Conservation (phyloP, 345 rosid genomes). For the Salix purpurea region DNA sequence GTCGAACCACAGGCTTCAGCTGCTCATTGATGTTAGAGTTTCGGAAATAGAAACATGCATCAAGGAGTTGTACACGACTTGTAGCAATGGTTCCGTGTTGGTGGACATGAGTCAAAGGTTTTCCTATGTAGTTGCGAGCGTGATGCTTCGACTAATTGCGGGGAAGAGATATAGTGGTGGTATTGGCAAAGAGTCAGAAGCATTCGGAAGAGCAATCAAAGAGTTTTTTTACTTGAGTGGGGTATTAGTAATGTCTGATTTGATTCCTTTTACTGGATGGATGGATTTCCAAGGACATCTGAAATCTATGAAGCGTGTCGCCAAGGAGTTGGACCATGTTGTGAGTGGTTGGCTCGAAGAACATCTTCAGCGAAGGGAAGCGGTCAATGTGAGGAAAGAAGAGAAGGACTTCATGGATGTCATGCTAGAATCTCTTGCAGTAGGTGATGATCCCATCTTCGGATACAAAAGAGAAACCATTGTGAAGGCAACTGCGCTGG, state of each 20-base stretch:
- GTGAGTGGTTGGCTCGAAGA: conserved; percentile 51
- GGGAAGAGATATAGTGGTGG: conserved; percentile 41
- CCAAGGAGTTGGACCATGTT: conserved; percentile 41
- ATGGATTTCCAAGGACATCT: conserved; percentile 42
- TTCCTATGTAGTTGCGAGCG: conserved; percentile 21
- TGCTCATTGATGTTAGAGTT: not conserved
- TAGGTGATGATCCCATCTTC: conserved; percentile 25
- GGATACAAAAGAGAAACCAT: conserved; percentile 42
- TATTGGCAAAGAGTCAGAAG: not conserved
- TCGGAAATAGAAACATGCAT: conserved; percentile 19
- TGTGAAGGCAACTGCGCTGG: conserved; percentile 60
- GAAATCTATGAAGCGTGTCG: conserved; percentile 42
- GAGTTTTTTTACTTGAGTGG: conserved; percentile 35
- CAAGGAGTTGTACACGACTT: conserved; percentile 36
- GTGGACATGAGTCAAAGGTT: no score
- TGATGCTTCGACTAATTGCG: conserved; percentile 45
- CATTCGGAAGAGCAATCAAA: conserved; percentile 34
- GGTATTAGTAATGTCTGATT: conserved; percentile 40
- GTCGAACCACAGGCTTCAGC: not conserved
- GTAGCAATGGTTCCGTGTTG: not conserved
- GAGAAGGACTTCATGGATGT: conserved; percentile 54
- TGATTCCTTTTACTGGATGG: conserved; percentile 54
- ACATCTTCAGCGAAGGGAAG: conserved; percentile 22
- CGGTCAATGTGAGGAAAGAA: conserved; percentile 4
- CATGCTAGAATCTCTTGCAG: conserved; percentile 34